Base-by-base conservation (phyloP, 1,284 basidiomycete species). In the Limonomyces culmigenus region DNA sequence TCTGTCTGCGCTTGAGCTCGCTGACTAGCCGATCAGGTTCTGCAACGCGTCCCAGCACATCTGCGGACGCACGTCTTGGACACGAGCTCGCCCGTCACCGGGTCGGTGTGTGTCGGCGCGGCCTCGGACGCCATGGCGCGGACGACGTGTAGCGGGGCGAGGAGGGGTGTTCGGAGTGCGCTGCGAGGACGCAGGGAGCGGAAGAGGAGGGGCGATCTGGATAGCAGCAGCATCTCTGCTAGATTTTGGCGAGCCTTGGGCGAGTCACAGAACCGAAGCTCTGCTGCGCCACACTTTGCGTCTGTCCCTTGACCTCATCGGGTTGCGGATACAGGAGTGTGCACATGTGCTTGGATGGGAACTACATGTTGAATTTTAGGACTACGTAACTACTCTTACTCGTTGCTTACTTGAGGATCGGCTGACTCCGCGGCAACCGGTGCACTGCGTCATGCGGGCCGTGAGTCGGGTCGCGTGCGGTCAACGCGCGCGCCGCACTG, bases 21-120 rank as follows among this genome's bases (percentile, higher is more conserved):
- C 89, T 96, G 47, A 32, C 8, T 35, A 44, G 56, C 56, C 41
- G 43, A 57, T 58, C 40, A 51, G 41, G 10, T 11, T 17, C 10
- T 8, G 16, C 16, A 41, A 23, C 34, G 16, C 16, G 36, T 20
- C 10, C 25, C 41, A 44, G 35, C 33, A 34, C 27, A 31, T 39
- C 35, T 23, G 66, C 84, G n/a, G n/a, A n/a, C n/a, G 47, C 41
- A 91, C 88, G 73, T 69, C 73, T 96, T 96, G 61, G 87, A 92
- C 50, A 96, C 75, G 78, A 91, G 71, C 58, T 95, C 89, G 30
- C 88, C 89, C 2, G 91, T 92, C 42, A 88, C 71, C 32, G 81
- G 80, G 56, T 95, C 91, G 62, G 73, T 75, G 54, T 83, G 80
- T 2, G 66, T 61, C 38, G 10, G 10, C 25, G 25, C 25, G 25